phyloP scores from a whole-genome alignment of 768 basidiomycete species.

The Porphyrellus cyaneotinctus region DNA sequence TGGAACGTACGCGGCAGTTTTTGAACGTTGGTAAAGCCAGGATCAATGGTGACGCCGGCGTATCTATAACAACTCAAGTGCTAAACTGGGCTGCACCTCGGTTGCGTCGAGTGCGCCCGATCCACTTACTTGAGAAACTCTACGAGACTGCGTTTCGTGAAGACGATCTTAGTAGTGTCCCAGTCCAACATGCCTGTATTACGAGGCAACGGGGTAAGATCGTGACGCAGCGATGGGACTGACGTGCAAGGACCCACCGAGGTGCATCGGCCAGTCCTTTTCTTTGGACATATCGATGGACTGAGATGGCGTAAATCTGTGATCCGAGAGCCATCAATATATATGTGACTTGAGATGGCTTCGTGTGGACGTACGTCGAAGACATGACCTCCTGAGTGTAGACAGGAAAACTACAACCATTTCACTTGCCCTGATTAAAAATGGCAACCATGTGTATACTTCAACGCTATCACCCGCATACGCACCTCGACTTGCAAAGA shows the following conservation, averaged over 20 bases:
- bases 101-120: neutral
- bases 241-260: constrained; percentile 43
- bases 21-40: constrained; percentile 67
- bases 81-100: constrained; percentile 14
- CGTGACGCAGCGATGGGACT: neutral
- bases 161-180: constrained; percentile 72
- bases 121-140: constrained; percentile 69
- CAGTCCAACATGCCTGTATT: constrained; percentile 71
- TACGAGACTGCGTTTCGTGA: constrained; percentile 71
- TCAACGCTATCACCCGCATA: too few relatives aligned
- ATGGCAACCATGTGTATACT: neutral
- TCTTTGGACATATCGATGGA: constrained; percentile 61
- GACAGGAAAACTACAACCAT: neutral
- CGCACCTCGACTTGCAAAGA: too few relatives aligned
- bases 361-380: constrained; percentile 21
- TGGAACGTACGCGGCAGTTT: constrained; percentile 63
- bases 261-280: constrained; percentile 64
- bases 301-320: constrained; percentile 56
- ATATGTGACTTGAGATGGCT: neutral
- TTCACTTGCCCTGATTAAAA: neutral
- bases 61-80: constrained; percentile 49
- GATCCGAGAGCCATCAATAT: neutral
- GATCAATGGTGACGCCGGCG: constrained; percentile 70
- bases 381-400: constrained; percentile 5
- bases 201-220: neutral